Evolutionary conservation across 2,329 filamentous ascomycete genomes (phyloP).

Genomic region (Microcera coccophila): DNA sequence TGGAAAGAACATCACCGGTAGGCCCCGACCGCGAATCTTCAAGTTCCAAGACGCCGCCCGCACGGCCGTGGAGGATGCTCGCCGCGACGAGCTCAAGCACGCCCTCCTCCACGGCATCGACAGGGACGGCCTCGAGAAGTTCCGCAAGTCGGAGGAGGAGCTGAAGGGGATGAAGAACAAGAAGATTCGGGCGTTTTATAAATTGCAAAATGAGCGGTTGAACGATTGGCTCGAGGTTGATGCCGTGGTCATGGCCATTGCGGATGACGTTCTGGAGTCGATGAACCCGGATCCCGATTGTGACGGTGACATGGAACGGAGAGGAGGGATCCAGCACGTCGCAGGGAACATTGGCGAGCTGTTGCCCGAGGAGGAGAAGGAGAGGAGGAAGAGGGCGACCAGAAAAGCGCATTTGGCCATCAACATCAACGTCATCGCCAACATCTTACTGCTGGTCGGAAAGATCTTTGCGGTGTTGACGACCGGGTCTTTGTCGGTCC

Average conservation of each 20-base stretch:
- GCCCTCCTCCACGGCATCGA: slow-evolving; percentile 31
- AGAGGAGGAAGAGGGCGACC: slow-evolving; percentile 22
- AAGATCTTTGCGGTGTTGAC: slow-evolving; percentile 76
- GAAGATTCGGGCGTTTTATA: slow-evolving; percentile 27
- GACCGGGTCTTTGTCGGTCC: slow-evolving; percentile 71
- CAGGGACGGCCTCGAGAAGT: slow-evolving; percentile 25
- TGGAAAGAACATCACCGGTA: not conserved
- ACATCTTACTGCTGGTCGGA: slow-evolving; percentile 65
- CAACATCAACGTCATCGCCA: slow-evolving; percentile 75
- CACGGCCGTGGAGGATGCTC: slow-evolving; percentile 29
- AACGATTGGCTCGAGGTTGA: slow-evolving; percentile 36
- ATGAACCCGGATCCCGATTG: slow-evolving; percentile 35
- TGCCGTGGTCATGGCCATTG: slow-evolving; percentile 32
- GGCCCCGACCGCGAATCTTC: slow-evolving; percentile 17
- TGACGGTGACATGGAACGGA: slow-evolving; percentile 30
- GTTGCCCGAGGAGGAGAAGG: slow-evolving; percentile 30
- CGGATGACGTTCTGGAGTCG: slow-evolving; percentile 32
- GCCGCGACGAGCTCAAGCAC: slow-evolving; percentile 29
- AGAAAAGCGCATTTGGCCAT: slow-evolving; percentile 57
- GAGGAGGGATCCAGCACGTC: slow-evolving; percentile 29
- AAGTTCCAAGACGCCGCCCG: slow-evolving; percentile 40
- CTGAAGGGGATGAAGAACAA: slow-evolving; percentile 28
- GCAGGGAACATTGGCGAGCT: slow-evolving; percentile 30
- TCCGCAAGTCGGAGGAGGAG: slow-evolving; percentile 28
- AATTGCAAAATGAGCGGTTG: slow-evolving; percentile 28